These are phyloP conservation scores for Cystofilobasidium capitatum DNA, from an alignment of 768 basidiomycete genomes.

Conservation along the genomic window DNA sequence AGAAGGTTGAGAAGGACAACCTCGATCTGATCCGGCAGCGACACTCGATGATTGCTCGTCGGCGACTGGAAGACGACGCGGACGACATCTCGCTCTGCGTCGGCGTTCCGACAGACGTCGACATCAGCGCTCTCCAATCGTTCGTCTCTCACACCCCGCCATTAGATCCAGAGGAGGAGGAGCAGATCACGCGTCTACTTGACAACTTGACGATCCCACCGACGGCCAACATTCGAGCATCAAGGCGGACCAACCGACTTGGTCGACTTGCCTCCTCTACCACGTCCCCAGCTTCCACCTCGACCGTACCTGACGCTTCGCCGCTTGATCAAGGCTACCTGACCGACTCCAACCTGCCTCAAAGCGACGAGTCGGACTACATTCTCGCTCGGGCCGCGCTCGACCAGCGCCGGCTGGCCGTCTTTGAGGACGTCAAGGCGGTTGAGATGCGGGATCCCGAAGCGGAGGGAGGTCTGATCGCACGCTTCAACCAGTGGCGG, in stretches of 20 bases:
- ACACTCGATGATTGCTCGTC: conserved; percentile 54
- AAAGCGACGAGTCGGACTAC: conserved; percentile 53
- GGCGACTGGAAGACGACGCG: conserved; percentile 62
- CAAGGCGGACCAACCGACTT: background rate
- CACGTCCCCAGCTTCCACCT: background rate
- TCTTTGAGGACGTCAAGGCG: conserved; percentile 72
- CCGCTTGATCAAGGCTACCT: conserved; percentile 28
- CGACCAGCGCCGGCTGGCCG: conserved; percentile 45
- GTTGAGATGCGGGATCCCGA: conserved; percentile 71
- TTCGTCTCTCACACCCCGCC: background rate
- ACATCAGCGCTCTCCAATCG: background rate
- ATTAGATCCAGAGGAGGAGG: conserved; percentile 2
- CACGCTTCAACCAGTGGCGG: conserved; percentile 63
- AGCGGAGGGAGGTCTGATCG: conserved; percentile 52
- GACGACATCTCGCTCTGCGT: conserved; percentile 18
- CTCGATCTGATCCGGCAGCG: conserved; percentile 65
- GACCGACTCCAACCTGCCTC: conserved; percentile 28
- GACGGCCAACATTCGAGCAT: background rate
- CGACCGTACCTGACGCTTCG: background rate
- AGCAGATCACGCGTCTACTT: background rate
- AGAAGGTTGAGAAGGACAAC: conserved; percentile 67
- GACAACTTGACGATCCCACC: background rate
- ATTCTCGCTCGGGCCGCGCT: conserved; percentile 52
- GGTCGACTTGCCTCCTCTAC: background rate
- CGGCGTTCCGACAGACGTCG: background rate